Base-by-base conservation (phyloP, 2,329 filamentous ascomycete species). In the Elsinoe arachidis region DNA sequence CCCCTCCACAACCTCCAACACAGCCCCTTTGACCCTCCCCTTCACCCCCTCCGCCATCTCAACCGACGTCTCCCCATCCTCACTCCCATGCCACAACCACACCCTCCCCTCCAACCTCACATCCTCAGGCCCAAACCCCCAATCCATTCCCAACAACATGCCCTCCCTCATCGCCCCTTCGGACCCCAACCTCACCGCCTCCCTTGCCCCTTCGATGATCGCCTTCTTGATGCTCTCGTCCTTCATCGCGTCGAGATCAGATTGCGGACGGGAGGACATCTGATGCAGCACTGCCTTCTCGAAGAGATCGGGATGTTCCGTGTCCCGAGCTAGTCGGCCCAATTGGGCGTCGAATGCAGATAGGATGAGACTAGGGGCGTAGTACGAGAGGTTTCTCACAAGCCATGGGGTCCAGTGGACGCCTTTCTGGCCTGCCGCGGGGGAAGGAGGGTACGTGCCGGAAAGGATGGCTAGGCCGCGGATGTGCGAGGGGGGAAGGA, bases 381-480 rank as follows among this genome's bases (percentile, higher is more conserved):
- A 53, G 49, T 53, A 53, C 3, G 33, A 19, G 14, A 53, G 17
- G 6, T 34, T 33, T 9, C 23, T 23, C 17, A 53, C 49, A 2
- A 53, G 49, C 49, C 49, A 53, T 21, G 49, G 49, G 3, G 49
- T 26, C 49, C 49, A 53, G 11, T 53, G 33, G 34, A 39, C 39
- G 4, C 49, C 49, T 26, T 7, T 30, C 26, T 30, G 26, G 4
- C 19, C 19, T 5, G 26, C 4, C 5, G 33, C 34, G 34, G 38
- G 34, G 7, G 49, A 37, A 14, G 33, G 15, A 5, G 49, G 49
- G 49, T 53, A 53, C 6, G 33, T 33, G 2, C 49, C 49, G 3
- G 49, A 53, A 2, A 53, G 33, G 7, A 53, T 37, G n/a, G 49
- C 49, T 2, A 53, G 17, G 33, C 12, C 49, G 21, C 38, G 37